These are phyloP conservation scores for Flaveria floridana DNA, from an alignment of 140 eudicot species.

Conservation along the genomic window DNA sequence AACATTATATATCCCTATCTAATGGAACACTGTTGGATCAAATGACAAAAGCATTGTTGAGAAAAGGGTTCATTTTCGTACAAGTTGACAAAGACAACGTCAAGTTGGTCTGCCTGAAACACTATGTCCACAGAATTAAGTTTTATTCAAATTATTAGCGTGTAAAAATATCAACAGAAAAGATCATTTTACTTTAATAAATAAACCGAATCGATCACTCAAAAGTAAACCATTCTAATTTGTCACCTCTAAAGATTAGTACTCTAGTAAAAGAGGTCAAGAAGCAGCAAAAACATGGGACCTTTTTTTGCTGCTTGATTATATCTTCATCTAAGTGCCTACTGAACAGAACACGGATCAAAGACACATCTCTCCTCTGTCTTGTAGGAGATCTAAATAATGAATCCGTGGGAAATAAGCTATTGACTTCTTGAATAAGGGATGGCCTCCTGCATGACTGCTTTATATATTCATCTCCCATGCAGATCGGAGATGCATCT, in stretches of 20 bases:
- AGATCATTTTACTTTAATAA: background rate
- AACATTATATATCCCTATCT: background rate
- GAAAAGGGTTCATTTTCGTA: background rate
- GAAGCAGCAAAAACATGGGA: slow-evolving; percentile 8
- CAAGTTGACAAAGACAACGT: background rate
- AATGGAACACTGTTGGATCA: background rate
- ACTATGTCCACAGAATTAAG: background rate
- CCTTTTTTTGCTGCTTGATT: slow-evolving; percentile 89
- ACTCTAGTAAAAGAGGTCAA: slow-evolving; percentile 23
- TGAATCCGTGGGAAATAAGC: slow-evolving; percentile 34
- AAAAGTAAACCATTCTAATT: background rate
- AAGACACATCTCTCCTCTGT: slow-evolving; percentile 64
- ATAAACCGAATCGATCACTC: background rate
- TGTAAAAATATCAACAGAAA: background rate
- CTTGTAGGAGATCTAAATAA: slow-evolving; percentile 41
- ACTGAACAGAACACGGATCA: slow-evolving; percentile 72
- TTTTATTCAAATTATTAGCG: background rate
- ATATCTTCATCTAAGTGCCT: slow-evolving; percentile 80
- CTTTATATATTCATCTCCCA: slow-evolving; percentile 78
- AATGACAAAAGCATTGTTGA: background rate
- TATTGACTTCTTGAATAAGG: slow-evolving; percentile 50
- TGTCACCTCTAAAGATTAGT: background rate
- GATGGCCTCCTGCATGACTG: slow-evolving; percentile 58
- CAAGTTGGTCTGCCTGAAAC: slow-evolving; percentile 6
- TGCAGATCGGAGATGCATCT: slow-evolving; percentile 67